phyloP scores from a whole-genome alignment of 345 rosid genomes.

The Syzygium aromaticum region DNA sequence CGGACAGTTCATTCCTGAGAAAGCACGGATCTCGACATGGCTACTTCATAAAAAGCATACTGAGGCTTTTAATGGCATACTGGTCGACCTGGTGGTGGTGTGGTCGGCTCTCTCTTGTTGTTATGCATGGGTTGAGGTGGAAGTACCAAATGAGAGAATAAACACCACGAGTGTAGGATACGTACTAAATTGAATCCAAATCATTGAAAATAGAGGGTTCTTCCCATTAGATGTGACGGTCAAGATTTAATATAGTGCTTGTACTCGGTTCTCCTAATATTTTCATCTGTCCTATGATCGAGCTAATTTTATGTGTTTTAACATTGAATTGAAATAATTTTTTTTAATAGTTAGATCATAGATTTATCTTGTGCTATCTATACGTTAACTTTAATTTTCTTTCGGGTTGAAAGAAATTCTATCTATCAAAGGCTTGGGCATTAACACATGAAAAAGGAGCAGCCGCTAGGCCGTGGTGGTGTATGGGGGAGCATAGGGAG shows the following conservation, averaged over 20 bases:
- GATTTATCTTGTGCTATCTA: not conserved
- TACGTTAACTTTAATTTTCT: not conserved
- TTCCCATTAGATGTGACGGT: not conserved
- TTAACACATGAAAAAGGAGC: not conserved
- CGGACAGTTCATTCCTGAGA: not conserved
- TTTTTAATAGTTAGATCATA: not conserved
- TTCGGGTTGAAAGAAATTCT: not conserved
- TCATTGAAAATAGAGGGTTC: not conserved
- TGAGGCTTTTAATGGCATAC: not conserved
- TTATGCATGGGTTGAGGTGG: not conserved
- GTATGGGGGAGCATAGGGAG: not conserved
- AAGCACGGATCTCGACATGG: not conserved
- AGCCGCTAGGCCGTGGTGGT: not conserved
- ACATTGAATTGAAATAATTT: not conserved
- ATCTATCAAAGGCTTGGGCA: not conserved
- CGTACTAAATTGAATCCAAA: not conserved
- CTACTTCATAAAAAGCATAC: not conserved
- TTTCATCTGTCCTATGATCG: not conserved
- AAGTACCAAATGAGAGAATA: not conserved
- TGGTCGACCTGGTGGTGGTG: not conserved
- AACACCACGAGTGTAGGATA: no score
- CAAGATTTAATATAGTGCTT: not conserved
- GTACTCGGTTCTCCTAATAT: not conserved
- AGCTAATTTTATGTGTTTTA: not conserved
- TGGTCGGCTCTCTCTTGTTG: not conserved